phyloP scores from a whole-genome alignment of 2,329 filamentous ascomycete genomes.

The Cytospora mali region DNA sequence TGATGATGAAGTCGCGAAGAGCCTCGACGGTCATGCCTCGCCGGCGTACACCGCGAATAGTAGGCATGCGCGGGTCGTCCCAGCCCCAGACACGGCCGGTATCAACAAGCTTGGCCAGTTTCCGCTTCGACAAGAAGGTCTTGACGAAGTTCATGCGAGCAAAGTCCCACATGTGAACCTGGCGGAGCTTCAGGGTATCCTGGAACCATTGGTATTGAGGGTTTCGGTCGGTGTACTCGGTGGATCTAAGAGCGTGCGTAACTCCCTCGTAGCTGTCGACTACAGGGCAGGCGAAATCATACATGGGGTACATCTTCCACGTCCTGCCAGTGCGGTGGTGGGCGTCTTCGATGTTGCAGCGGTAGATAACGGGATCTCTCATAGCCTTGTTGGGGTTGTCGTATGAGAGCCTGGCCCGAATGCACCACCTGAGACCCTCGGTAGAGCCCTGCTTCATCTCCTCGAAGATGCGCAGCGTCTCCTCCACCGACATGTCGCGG shows the following conservation, averaged over 20 bases:
- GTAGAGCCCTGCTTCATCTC: conserved; percentile 89
- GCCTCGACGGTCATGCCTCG: conserved; percentile 79
- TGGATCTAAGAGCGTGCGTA: conserved; percentile 80
- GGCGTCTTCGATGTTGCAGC: conserved; percentile 71
- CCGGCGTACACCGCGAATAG: conserved; percentile 75
- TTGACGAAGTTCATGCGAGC: conserved; percentile 81
- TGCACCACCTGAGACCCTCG: conserved; percentile 83
- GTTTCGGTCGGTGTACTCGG: conserved; percentile 86
- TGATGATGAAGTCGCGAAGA: conserved; percentile 80
- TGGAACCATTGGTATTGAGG: conserved; percentile 87
- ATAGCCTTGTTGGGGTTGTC: conserved; percentile 95
- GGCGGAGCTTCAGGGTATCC: conserved; percentile 70
- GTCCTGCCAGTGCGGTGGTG: conserved; percentile 79
- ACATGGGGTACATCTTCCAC: conserved; percentile 88
- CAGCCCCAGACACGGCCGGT: conserved; percentile 77
- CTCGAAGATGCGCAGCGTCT: conserved; percentile 83
- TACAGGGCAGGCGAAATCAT: conserved; percentile 83
- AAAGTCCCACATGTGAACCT: conserved; percentile 86
- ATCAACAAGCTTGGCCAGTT: conserved; percentile 82
- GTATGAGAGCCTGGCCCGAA: conserved; percentile 89
- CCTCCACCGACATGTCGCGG: conserved; percentile 77
- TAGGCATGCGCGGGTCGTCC: conserved; percentile 88
- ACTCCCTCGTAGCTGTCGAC: conserved; percentile 81
- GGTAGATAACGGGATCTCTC: conserved; percentile 95
- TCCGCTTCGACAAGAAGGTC: conserved; percentile 83